Base-by-base conservation (phyloP, 1,284 basidiomycete genomes). In the Cutaneotrichosporon sp. region DNA sequence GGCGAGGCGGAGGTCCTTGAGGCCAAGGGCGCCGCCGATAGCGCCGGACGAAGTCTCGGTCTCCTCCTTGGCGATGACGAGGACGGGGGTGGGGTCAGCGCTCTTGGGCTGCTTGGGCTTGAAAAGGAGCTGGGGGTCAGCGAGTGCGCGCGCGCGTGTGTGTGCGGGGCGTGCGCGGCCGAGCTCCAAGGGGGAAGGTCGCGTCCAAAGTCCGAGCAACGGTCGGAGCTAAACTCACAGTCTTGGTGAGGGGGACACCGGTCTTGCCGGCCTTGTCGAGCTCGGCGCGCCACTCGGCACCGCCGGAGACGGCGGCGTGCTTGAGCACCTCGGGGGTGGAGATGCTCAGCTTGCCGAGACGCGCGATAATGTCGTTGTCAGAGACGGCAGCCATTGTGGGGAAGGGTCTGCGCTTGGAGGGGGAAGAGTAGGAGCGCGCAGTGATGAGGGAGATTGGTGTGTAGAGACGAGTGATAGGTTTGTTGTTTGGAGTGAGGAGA, bases 1-100 rank as follows among this genome's bases (percentile, higher is more conserved):
- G n/a, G 92, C 94, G 58, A 95, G 81, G 47, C 93, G 84, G 71
- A 97, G 83, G 66, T 97, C 93, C 82, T 97, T 95, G 79, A 97
- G 81, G 72, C 87, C 87, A 65, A 98, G 84, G 74, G 88, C 88
- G 80, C 90, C 91, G 47, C 86, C 91, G 65, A 97, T 84, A 10
- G 87, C 84, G 4, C 81, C 84, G 0, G 91, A 89, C 73, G 80
- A 74, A 20, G 90, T 90, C 74, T 94, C 89, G 18, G 91, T 91
- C 45, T 86, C 83, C 72, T 95, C 92, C 70, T 87, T 84, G 9
- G 92, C 91, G 73, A 97, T 85, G 63, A 95, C 87, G 56, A 97
- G 85, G 57, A 97, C 87, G 8, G 93, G 94, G 59, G 91, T 85
- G 1, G 92, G 87, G 27, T 86, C 87, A 7, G 90, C 92, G 0